Evolutionary conservation across 2,329 filamentous ascomycete genomes (phyloP).

Genomic region (Atkinsonella hypoxylon): DNA sequence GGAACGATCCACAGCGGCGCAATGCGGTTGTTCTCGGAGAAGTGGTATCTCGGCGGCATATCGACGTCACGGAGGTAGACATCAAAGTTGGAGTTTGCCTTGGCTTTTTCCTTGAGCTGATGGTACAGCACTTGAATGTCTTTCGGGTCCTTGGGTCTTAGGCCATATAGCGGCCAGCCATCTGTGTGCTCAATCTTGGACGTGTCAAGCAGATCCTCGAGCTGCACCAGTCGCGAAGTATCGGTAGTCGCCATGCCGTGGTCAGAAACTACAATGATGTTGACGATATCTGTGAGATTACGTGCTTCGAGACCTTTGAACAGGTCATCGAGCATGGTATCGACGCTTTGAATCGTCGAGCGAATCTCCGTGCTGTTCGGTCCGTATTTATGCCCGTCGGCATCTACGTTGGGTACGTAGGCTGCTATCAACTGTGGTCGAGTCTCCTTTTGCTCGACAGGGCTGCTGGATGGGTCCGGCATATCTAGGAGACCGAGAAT

Average conservation of each 20-base stretch:
- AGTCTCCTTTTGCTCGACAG: conserved; percentile 36
- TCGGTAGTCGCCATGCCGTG: conserved; percentile 97
- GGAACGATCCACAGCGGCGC: conserved; percentile 92
- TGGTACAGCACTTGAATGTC: conserved; percentile 60
- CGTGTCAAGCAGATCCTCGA: conserved; percentile 79
- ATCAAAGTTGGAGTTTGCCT: conserved; percentile 59
- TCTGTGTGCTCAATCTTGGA: conserved; percentile 71
- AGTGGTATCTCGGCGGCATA: conserved; percentile 92
- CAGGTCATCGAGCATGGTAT: conserved; percentile 67
- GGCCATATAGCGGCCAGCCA: conserved; percentile 86
- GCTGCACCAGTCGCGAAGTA: conserved; percentile 64
- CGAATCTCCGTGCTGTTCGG: conserved; percentile 91
- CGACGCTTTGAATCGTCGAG: conserved; percentile 64
- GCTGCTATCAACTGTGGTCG: conserved; percentile 86
- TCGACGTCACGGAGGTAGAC: conserved; percentile 77
- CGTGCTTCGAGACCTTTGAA: conserved; percentile 66
- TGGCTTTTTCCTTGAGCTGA: conserved; percentile 41
- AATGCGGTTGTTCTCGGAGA: conserved; percentile 76
- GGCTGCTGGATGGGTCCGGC: conserved; percentile 54
- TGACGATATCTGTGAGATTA: conserved; percentile 82
- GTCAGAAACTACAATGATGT: conserved; percentile 91
- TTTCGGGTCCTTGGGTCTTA: conserved; percentile 61
- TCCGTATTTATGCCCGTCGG: conserved; percentile 75
- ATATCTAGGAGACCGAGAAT: conserved; percentile 77
- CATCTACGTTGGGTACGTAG: conserved; percentile 88